Percentiles rank a stretch among this genome's conserved stretches.
These are phyloP conservation scores for Acanthamoeba polyphaga DNA, from an alignment of 208 protist genomes.

Conservation along the genomic window DNA sequence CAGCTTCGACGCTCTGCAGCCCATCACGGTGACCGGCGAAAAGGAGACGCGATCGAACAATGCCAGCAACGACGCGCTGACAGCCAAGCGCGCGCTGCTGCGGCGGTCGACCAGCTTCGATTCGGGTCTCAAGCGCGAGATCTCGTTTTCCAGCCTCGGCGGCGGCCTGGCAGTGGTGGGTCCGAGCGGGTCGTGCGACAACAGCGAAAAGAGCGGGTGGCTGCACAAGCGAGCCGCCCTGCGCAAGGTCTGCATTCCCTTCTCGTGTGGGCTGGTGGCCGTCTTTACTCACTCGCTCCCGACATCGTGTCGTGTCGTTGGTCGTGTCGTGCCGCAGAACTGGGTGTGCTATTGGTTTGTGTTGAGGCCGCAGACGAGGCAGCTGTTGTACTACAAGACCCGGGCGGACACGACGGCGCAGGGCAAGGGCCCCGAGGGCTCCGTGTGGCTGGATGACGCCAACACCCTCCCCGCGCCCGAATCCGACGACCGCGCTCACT, in stretches of 20 bases:
- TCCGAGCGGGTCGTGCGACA: too few species aligned
- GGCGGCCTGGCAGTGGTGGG: background rate
- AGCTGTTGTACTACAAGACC: constrained; percentile 14
- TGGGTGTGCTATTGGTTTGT: constrained; percentile 50
- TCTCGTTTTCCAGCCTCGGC: background rate
- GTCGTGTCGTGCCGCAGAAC: background rate
- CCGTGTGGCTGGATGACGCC: constrained; percentile 22
- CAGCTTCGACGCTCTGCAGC: background rate
- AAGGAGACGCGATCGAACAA: background rate
- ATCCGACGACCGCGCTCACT: background rate
- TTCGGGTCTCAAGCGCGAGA: background rate
- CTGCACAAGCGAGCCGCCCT: constrained; percentile 6
- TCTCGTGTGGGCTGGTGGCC: too few species aligned
- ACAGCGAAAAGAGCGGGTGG: background rate
- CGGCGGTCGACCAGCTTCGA: constrained; percentile 22
- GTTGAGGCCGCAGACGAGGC: constrained; percentile 3
- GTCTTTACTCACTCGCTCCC: too few species aligned
- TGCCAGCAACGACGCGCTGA: background rate
- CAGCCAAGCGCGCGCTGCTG: background rate
- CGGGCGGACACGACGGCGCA: background rate
- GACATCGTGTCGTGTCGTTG: background rate
- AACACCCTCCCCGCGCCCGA: background rate
- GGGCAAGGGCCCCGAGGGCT: constrained; percentile 13
- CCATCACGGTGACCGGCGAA: background rate
- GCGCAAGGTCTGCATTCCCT: background rate